Conservation (phyloP, 768 basidiomycete genomes). For the Lentinula sp. region DNA sequence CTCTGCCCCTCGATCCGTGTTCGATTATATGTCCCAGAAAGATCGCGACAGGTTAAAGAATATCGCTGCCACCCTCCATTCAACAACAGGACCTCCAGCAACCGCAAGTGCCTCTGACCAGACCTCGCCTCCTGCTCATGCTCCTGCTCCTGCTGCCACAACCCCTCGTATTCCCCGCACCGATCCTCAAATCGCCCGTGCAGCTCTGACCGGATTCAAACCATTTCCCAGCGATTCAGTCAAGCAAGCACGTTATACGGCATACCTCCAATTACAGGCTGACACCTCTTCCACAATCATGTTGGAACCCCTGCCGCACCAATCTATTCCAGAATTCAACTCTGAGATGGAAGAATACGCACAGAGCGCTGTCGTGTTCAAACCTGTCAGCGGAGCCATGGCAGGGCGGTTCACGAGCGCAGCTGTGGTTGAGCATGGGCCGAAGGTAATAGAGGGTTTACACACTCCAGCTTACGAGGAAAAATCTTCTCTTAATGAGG, state of each 20-base stretch:
- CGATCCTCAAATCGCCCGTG: constrained; percentile 77
- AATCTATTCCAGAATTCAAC: constrained; percentile 64
- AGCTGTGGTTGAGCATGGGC: constrained; percentile 59
- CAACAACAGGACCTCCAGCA: constrained; percentile 15
- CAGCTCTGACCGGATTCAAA: constrained; percentile 85
- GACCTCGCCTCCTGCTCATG: constrained; percentile 16
- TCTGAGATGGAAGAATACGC: constrained; percentile 84
- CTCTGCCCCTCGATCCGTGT: constrained; percentile 73
- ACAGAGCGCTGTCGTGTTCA: constrained; percentile 84
- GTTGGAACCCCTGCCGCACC: constrained; percentile 47
- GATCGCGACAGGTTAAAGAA: constrained; percentile 80
- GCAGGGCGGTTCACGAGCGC: constrained; percentile 90
- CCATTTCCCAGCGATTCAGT: constrained; percentile 73
- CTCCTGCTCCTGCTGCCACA: constrained; percentile 17
- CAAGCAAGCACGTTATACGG: constrained; percentile 82
- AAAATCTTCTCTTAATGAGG: constrained; percentile 19
- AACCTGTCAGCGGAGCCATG: constrained; percentile 90
- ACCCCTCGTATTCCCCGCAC: constrained; percentile 48
- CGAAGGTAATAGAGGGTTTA: constrained; percentile 60
- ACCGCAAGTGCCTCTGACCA: constrained; percentile 15
- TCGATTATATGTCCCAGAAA: constrained; percentile 91
- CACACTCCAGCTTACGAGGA: constrained; percentile 42
- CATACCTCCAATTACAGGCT: constrained; percentile 75
- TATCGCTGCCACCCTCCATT: constrained; percentile 32
- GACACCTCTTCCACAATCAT: constrained; percentile 35